phyloP scores from a whole-genome alignment of 257 asterid genomes.

The Jaltomata sinuosa region DNA sequence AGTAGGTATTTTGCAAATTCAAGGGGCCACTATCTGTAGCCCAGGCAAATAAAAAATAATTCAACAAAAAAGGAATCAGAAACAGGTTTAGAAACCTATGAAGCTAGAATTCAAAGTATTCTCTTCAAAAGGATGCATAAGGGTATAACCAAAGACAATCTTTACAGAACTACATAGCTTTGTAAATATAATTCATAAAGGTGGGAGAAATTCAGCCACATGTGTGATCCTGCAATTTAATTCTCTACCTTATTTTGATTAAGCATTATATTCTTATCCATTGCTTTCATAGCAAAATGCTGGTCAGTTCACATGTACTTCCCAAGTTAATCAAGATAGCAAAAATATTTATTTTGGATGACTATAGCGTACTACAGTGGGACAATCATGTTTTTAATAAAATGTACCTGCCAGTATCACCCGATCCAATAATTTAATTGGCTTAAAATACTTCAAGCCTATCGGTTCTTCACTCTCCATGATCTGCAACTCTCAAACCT shows the following conservation, averaged over 20 bases:
- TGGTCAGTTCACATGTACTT: too few relatives aligned
- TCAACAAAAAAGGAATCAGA: background rate
- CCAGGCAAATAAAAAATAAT: background rate
- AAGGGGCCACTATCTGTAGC: too few relatives aligned
- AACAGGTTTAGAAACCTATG: background rate
- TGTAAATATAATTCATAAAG: background rate
- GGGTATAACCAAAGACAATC: background rate
- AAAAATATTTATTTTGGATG: background rate
- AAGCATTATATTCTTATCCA: constrained; percentile 90
- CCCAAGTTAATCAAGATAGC: too few relatives aligned
- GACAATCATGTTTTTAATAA: background rate
- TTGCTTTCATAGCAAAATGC: constrained; percentile 87
- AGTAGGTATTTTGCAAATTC: too few relatives aligned
- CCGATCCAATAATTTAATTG: constrained; percentile 81
- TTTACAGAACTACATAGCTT: background rate
- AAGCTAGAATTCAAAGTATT: background rate
- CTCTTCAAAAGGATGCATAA: background rate
- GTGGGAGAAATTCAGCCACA: background rate
- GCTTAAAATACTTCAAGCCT: constrained; percentile 78
- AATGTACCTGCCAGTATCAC: too few relatives aligned
- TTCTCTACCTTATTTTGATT: constrained; percentile 67
- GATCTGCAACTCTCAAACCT: constrained; percentile 35
- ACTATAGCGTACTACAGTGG: background rate
- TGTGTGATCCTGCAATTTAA: background rate
- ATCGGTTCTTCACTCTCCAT: too few relatives aligned